These are phyloP conservation scores for Podospora sp. DNA, from an alignment of 495 filamentous ascomycete genomes.

Conservation along the genomic window DNA sequence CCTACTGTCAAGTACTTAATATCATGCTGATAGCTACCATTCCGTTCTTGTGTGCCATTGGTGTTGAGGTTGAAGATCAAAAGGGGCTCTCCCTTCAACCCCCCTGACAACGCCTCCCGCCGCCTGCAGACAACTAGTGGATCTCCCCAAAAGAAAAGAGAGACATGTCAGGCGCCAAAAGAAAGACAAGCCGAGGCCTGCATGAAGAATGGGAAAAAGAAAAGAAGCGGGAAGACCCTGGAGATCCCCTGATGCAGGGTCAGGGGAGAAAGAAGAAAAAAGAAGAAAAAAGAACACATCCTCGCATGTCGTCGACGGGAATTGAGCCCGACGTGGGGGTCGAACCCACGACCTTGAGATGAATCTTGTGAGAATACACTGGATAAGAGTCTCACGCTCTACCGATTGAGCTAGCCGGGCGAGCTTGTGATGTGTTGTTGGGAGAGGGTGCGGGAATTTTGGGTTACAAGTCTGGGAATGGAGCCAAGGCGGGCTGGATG, in stretches of 20 bases:
- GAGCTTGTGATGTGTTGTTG: neutral
- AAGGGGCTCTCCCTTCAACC: too few species aligned
- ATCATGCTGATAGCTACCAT: too few species aligned
- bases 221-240: too few species aligned
- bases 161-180: too few species aligned
- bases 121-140: too few species aligned
- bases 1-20: too few species aligned
- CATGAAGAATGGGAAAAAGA: too few species aligned
- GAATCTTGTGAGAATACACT: neutral
- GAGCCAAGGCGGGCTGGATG: neutral
- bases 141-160: too few species aligned
- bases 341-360: neutral
- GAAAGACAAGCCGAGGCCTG: too few species aligned
- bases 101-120: too few species aligned
- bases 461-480: neutral
- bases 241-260: neutral
- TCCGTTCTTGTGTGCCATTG: too few species aligned
- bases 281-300: neutral
- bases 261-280: neutral
- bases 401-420: constrained; percentile 76
- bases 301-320: neutral
- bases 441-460: neutral
- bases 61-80: too few species aligned
- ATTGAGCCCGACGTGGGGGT: neutral
- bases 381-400: constrained; percentile 69